Evolutionary conservation across 768 basidiomycete species (phyloP).

Genomic region (Boletus reticulatus): DNA sequence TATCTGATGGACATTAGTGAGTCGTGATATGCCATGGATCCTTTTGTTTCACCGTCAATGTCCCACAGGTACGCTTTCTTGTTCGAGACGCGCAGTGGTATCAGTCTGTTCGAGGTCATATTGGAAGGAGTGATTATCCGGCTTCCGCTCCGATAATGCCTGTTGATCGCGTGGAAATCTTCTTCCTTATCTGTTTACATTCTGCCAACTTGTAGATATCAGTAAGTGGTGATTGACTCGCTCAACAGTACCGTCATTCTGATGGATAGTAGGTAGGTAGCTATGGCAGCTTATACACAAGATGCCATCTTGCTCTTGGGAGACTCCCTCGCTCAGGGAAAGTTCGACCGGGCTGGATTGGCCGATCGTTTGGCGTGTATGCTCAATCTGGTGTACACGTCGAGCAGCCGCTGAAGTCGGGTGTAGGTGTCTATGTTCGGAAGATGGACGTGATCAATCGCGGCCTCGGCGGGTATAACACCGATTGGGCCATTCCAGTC

Average conservation of each 20-base stretch:
- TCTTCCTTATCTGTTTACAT: too few species aligned
- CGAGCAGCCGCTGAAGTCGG: not conserved
- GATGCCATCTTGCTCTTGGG: conserved; percentile 76
- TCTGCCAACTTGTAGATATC: not conserved
- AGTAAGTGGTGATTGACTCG: not conserved
- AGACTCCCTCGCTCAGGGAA: conserved; percentile 76
- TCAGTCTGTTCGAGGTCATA: conserved; percentile 25
- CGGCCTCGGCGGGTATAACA: conserved; percentile 82
- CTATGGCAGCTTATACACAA: conserved; percentile 53
- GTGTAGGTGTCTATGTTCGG: conserved; percentile 68
- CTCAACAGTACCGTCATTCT: not conserved
- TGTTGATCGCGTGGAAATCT: not conserved
- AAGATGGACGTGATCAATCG: conserved; percentile 87
- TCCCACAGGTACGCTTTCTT: conserved; percentile 88
- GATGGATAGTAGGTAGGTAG: not conserved
- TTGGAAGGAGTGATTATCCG: not conserved
- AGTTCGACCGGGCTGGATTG: conserved; percentile 61
- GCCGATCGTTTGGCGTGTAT: conserved; percentile 58
- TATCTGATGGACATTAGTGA: conserved; percentile 49
- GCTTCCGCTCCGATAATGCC: conserved; percentile 15
- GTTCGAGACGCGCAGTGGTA: conserved; percentile 73
- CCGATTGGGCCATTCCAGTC: conserved; percentile 80
- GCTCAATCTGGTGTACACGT: not conserved
- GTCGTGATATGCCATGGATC: not conserved
- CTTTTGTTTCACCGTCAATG: conserved; percentile 57